phyloP scores from a whole-genome alignment of 345 rosid genomes.

The Firmiana major region DNA sequence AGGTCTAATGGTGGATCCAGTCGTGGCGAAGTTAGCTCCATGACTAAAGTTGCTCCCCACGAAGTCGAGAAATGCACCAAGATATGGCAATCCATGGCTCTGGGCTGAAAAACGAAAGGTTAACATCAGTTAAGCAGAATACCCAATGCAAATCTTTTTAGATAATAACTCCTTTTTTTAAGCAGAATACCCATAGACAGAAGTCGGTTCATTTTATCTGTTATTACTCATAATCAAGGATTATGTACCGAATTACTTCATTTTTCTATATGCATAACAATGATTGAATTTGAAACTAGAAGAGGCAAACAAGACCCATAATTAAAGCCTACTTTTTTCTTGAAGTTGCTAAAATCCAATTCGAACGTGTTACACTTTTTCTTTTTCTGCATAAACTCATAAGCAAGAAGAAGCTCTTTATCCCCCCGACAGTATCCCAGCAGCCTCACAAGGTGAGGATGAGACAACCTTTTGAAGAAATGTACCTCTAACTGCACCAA shows the following conservation, averaged over 20 bases:
- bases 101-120: slow-evolving; percentile 42
- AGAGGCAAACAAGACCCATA: background rate
- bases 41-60: slow-evolving; percentile 74
- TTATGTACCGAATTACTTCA: no score
- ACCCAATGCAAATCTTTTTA: background rate
- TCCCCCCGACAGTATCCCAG: no score
- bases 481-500: no score
- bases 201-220: no score
- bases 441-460: no score
- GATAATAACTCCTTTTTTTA: no score
- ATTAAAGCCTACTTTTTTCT: background rate
- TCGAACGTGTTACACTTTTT: background rate
- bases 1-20: slow-evolving; percentile 83
- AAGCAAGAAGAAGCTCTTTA: no score
- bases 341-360: background rate
- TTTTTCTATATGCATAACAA: background rate
- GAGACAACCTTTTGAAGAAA: no score
- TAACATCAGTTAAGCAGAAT: background rate
- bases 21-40: slow-evolving; percentile 92
- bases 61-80: slow-evolving; percentile 74
- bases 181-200: no score
- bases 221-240: no score
- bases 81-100: slow-evolving; percentile 50
- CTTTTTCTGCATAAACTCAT: no score
- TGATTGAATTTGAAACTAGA: background rate